Evolutionary conservation across 441 rosid species (phyloP).

Genomic region (Brassica hybrid): DNA sequence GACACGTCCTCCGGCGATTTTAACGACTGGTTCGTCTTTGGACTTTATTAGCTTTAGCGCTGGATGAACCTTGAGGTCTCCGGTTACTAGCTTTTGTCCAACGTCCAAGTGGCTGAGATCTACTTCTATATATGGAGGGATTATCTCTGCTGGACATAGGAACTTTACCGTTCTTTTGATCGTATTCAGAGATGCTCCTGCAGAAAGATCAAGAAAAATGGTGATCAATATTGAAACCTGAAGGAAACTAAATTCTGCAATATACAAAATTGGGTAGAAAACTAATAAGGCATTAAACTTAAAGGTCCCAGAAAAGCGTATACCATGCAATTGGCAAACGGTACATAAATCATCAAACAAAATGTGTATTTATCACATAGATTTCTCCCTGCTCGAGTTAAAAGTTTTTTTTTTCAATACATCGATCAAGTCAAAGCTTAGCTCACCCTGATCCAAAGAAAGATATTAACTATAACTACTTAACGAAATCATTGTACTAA

Average conservation of each 20-base stretch:
- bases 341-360: background rate
- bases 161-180: conserved; percentile 85
- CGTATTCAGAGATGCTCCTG: conserved; percentile 84
- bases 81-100: conserved; percentile 71
- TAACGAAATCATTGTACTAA: no score
- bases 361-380: background rate
- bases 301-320: background rate
- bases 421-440: background rate
- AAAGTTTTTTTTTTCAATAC: background rate
- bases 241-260: background rate
- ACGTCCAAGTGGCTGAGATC: conserved; percentile 87
- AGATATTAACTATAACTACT: no score
- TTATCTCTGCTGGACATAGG: conserved; percentile 84
- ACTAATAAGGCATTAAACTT: background rate
- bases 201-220: conserved; percentile 20
- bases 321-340: background rate
- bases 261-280: background rate
- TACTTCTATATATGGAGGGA: conserved; percentile 93
- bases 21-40: conserved; percentile 68
- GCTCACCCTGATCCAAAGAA: background rate
- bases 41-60: conserved; percentile 68
- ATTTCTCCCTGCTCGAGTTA: background rate
- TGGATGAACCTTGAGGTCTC: conserved; percentile 91
- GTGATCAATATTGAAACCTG: background rate
- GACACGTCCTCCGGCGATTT: conserved; percentile 70